These are phyloP conservation scores for Carnegiea gigantea DNA, from an alignment of 179 eudicot genomes.

Conservation along the genomic window DNA sequence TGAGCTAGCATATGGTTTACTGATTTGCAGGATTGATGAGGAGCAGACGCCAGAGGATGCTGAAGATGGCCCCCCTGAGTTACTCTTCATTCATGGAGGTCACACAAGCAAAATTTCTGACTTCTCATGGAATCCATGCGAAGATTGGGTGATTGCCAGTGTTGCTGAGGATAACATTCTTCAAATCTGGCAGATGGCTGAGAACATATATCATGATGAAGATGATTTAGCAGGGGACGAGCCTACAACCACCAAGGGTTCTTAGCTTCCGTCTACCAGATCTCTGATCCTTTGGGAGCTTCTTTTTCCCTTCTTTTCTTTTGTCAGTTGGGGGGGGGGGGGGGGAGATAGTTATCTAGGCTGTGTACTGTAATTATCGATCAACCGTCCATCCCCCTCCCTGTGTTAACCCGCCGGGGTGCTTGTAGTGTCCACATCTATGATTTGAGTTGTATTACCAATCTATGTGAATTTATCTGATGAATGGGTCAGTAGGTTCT, in stretches of 20 bases:
- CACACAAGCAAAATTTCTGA: constrained; percentile 93
- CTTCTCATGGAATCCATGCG: constrained; percentile 93
- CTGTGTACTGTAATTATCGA: not conserved
- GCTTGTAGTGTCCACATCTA: not conserved
- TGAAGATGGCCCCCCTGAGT: constrained; percentile 89
- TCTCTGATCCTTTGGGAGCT: not conserved
- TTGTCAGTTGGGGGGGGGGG: not conserved
- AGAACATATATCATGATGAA: constrained; percentile 84
- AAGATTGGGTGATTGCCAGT: constrained; percentile 93
- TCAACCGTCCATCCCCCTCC: not conserved
- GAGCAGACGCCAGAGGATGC: constrained; percentile 84
- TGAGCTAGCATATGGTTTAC: not conserved
- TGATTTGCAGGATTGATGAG: constrained; percentile 59
- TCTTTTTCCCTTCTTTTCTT: not conserved
- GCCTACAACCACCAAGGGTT: constrained; percentile 22
- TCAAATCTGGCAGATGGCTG: constrained; percentile 97
- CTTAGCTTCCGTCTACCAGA: constrained; percentile 22
- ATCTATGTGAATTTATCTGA: constrained; percentile 9
- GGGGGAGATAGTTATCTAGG: not conserved
- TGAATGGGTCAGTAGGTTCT: constrained; percentile 9
- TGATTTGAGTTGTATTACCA: not conserved
- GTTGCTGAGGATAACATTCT: constrained; percentile 93
- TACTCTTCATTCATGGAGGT: constrained; percentile 88
- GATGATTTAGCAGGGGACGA: constrained; percentile 70
- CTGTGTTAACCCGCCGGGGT: not conserved